Conservation (phyloP, 2,329 filamentous ascomycete species). For the Ophiostoma quercus region DNA sequence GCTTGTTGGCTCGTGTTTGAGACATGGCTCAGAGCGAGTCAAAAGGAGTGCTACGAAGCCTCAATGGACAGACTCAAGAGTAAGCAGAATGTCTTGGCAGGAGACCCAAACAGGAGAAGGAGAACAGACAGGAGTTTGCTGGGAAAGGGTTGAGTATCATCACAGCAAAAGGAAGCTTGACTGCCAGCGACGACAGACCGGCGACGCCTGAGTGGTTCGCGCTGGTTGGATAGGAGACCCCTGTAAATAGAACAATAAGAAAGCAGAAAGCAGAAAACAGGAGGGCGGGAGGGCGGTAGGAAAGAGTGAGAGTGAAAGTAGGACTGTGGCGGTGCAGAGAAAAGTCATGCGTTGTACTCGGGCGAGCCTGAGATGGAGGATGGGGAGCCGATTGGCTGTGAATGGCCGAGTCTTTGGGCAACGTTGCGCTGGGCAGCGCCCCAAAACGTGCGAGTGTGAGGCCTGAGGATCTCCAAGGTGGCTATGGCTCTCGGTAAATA, state of each 20-base stretch:
- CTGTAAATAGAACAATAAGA: not conserved
- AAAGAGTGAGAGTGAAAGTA: not conserved
- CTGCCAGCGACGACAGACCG: not conserved
- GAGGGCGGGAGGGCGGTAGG: too few species aligned
- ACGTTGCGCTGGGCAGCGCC: not conserved
- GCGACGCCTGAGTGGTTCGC: not conserved
- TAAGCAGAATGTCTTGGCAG: not conserved
- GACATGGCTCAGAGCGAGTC: not conserved
- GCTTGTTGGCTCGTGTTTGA: constrained; percentile 1
- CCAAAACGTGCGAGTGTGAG: not conserved
- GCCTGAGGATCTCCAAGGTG: not conserved
- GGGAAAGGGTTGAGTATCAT: constrained; percentile 5
- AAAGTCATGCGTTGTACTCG: not conserved
- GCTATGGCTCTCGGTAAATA: not conserved
- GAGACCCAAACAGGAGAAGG: constrained; percentile 9
- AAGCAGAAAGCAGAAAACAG: not conserved
- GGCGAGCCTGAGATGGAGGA: not conserved
- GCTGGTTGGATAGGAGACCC: not conserved
- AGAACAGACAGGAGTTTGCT: not conserved
- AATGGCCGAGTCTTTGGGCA: not conserved
- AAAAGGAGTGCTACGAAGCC: not conserved
- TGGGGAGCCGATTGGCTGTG: not conserved
- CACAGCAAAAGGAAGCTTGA: not conserved
- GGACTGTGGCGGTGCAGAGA: constrained; percentile 2
- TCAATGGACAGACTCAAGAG: not conserved